Conservation (phyloP, 768 basidiomycete genomes). For the Lactarius tabidus region DNA sequence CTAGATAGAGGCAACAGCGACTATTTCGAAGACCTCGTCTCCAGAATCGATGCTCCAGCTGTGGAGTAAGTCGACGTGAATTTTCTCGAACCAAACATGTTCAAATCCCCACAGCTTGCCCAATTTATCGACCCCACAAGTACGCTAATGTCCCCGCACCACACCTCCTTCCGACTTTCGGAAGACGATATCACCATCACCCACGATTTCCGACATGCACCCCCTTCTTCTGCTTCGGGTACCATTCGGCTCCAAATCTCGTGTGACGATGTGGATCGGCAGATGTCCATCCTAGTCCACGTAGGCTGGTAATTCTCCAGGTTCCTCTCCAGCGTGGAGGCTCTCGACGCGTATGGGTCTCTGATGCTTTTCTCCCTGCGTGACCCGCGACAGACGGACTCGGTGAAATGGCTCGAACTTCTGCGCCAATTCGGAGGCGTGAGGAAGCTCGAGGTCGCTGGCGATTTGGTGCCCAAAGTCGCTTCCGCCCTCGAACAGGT, state of each 20-base stretch:
- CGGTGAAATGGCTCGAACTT: conserved; percentile 2
- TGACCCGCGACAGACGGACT: background rate
- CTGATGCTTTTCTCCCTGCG: background rate
- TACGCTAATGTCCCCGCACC: background rate
- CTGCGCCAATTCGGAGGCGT: conserved; percentile 1
- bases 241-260: background rate
- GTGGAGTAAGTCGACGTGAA: background rate
- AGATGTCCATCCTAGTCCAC: background rate
- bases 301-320: background rate
- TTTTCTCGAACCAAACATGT: background rate
- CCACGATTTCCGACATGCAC: background rate
- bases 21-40: background rate
- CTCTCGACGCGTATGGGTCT: background rate
- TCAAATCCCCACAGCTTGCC: background rate
- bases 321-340: background rate
- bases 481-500: conserved; percentile 6
- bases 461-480: conserved; percentile 1
- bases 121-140: background rate
- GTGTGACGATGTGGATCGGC: background rate
- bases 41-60: background rate
- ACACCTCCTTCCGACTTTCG: background rate
- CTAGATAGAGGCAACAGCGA: background rate
- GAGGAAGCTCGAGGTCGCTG: background rate
- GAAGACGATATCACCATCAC: background rate
- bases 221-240: background rate